These are phyloP conservation scores for Erodium trifolium DNA, from an alignment of 441 rosid genomes.

Conservation along the genomic window DNA sequence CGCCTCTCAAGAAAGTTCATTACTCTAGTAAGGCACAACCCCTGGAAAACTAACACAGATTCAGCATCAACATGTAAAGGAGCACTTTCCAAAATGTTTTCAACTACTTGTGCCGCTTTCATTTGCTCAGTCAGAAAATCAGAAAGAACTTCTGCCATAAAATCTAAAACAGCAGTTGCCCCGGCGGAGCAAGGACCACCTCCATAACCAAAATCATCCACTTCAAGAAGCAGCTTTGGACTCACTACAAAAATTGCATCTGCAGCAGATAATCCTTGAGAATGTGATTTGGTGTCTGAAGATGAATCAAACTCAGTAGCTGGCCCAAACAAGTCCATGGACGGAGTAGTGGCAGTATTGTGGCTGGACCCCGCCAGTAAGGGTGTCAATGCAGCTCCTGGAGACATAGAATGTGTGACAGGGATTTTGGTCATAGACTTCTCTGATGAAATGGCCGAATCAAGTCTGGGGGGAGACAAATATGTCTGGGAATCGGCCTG, in stretches of 20 bases:
- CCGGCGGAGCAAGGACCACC: conserved; percentile 98
- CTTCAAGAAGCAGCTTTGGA: conserved; percentile 65
- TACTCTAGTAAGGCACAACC: conserved; percentile 76
- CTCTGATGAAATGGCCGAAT: conserved; percentile 68
- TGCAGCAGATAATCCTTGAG: conserved; percentile 45
- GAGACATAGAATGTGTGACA: conserved; percentile 44
- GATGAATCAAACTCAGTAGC: conserved; percentile 58
- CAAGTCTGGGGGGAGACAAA: conserved; percentile 45
- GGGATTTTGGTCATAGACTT: conserved; percentile 60
- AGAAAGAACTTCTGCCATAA: conserved; percentile 89
- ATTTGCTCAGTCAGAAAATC: conserved; percentile 87
- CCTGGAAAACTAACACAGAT: conserved; percentile 76
- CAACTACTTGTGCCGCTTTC: conserved; percentile 67
- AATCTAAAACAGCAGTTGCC: conserved; percentile 87
- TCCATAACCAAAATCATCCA: conserved; percentile 85
- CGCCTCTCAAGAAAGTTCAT: conserved; percentile 99
- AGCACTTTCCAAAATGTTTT: conserved; percentile 69
- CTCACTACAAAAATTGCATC: conserved; percentile 46
- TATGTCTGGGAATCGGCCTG: conserved; percentile 65
- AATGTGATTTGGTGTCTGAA: conserved; percentile 47
- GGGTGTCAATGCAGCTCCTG: conserved; percentile 24
- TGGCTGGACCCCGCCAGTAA: conserved; percentile 28
- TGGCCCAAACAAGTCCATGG: conserved; percentile 58
- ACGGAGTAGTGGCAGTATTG: conserved; percentile 46
- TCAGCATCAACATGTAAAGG: conserved; percentile 82